A percentile compares a stretch with the other conserved stretches of the same genome.
phyloP scores from a whole-genome alignment of 164 flowering plant genomes.

The Buxus sempervirens region DNA sequence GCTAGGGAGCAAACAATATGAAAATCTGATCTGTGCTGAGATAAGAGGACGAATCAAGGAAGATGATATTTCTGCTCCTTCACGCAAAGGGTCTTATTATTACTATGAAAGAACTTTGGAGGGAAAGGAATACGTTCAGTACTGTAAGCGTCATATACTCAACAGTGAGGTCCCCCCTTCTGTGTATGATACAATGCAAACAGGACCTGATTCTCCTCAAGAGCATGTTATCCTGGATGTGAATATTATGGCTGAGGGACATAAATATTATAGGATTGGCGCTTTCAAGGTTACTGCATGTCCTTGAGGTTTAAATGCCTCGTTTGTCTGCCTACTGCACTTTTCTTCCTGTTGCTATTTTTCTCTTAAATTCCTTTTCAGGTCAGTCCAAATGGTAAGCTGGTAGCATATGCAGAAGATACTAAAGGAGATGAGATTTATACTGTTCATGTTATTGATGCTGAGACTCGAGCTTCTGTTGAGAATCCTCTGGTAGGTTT shows the following conservation, averaged over 20 bases:
- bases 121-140: slow-evolving; percentile 80
- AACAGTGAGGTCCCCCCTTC: slow-evolving; percentile 32
- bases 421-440: slow-evolving; percentile 88
- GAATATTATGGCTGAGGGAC: slow-evolving; percentile 64
- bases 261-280: slow-evolving; percentile 57
- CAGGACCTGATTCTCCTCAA: slow-evolving; percentile 63
- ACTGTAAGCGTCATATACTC: slow-evolving; percentile 58
- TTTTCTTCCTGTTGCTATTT: background rate
- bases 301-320: background rate
- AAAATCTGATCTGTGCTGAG: slow-evolving; percentile 63
- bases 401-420: slow-evolving; percentile 93
- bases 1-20: slow-evolving; percentile 57
- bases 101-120: slow-evolving; percentile 67
- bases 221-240: slow-evolving; percentile 87
- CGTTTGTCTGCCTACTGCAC: background rate
- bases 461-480: slow-evolving; percentile 48
- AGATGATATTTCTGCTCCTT: slow-evolving; percentile 83
- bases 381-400: slow-evolving; percentile 81
- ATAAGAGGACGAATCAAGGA: slow-evolving; percentile 82
- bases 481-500: slow-evolving; percentile 57
- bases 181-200: slow-evolving; percentile 69
- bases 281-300: slow-evolving; percentile 52
- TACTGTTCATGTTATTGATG: slow-evolving; percentile 68
- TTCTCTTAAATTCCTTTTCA: slow-evolving; percentile 16
- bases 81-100: slow-evolving; percentile 62